Percentiles rank a stretch among this genome's conserved stretches.
Conservation (phyloP, 768 basidiomycete genomes). For the Megacollybia marginata region DNA sequence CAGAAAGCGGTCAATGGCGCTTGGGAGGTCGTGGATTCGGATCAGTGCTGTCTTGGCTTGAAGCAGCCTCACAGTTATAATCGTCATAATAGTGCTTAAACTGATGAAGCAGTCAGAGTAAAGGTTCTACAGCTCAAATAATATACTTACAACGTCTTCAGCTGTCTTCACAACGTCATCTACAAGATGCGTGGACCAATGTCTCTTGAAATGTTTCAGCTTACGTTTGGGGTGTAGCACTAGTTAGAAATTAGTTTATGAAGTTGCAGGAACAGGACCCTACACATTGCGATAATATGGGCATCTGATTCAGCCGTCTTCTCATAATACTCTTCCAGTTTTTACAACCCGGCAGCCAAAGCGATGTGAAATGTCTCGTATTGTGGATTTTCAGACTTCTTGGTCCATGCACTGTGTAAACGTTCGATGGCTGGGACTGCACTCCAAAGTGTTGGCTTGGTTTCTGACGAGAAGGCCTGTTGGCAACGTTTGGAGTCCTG, state of each 20-base stretch:
- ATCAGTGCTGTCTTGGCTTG: background rate
- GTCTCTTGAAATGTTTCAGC: too few species aligned
- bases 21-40: too few species aligned
- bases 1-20: too few species aligned
- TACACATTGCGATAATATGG: too few species aligned
- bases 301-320: too few species aligned
- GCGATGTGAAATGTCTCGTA: constrained; percentile 14
- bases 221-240: constrained; percentile 19
- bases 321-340: constrained; percentile 27
- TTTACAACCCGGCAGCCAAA: constrained; percentile 18
- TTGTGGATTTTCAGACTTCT: background rate
- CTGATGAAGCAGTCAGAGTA: background rate
- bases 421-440: constrained; percentile 21
- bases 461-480: constrained; percentile 23
- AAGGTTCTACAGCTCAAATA: background rate
- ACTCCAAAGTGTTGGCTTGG: constrained; percentile 15
- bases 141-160: constrained; percentile 10
- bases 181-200: constrained; percentile 17
- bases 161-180: constrained; percentile 5
- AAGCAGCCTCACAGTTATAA: background rate
- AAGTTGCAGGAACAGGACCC: constrained; percentile 2
- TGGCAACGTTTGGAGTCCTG: too few species aligned
- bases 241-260: constrained; percentile 2
- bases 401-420: constrained; percentile 18
- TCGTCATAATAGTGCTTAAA: background rate